Percentiles rank a stretch among this genome's conserved stretches.
These are phyloP conservation scores for Deinandra increscens DNA, from an alignment of 129 eudicot species.

Conservation along the genomic window DNA sequence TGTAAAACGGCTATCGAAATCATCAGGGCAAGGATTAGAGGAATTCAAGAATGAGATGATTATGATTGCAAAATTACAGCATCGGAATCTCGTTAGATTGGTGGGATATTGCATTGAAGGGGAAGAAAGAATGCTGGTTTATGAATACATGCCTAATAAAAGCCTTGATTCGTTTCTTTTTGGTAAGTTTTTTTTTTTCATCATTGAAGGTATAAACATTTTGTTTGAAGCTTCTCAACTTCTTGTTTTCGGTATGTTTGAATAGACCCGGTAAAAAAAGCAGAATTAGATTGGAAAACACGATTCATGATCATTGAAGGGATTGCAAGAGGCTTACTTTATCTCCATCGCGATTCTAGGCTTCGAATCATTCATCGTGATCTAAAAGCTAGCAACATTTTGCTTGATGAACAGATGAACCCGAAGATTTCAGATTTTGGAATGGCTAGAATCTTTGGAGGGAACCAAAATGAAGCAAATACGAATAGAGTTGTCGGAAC, in stretches of 20 bases:
- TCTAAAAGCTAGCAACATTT: conserved; percentile 67
- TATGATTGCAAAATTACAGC: conserved; percentile 72
- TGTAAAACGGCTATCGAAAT: conserved; percentile 69
- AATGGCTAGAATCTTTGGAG: conserved; percentile 66
- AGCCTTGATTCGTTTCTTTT: conserved; percentile 80
- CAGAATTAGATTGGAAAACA: conserved; percentile 57
- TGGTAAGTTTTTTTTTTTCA: conserved; percentile 38
- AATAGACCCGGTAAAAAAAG: conserved; percentile 49
- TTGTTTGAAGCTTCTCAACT: conserved; percentile 8
- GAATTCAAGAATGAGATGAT: conserved; percentile 73
- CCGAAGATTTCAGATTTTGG: conserved; percentile 97
- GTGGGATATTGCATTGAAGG: conserved; percentile 70
- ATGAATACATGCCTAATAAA: conserved; percentile 77
- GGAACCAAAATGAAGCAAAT: conserved; percentile 58
- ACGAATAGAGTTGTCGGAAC: conserved; percentile 68
- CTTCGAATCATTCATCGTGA: conserved; percentile 74
- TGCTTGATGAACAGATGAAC: conserved; percentile 71
- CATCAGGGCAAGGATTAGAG: conserved; percentile 68
- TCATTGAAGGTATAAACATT: neutral
- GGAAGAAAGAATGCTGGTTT: conserved; percentile 67
- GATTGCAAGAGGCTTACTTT: conserved; percentile 81
- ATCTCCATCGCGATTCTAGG: conserved; percentile 86
- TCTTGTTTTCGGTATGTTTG: neutral
- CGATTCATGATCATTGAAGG: conserved; percentile 78
- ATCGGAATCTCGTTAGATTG: conserved; percentile 80